A percentile compares a stretch with the other conserved stretches of the same genome.
Evolutionary conservation across 2,329 filamentous ascomycete species (phyloP).

Genomic region (Talaromyces sp.): DNA sequence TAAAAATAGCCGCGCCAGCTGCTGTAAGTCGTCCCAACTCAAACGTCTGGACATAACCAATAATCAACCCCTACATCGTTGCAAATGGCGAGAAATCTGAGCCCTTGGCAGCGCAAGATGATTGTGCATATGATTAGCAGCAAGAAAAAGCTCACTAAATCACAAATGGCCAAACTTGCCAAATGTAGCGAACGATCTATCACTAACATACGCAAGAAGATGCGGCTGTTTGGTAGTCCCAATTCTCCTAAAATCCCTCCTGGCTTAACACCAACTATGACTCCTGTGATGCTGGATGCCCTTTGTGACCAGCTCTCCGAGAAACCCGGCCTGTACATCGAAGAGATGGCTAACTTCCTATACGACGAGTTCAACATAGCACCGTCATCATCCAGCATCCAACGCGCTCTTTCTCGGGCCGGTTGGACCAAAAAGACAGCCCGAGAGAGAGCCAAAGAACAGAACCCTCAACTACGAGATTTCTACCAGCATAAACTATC

Average conservation of each 20-base stretch:
- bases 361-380: not conserved
- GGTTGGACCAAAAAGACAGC: not conserved
- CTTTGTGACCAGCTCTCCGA: not conserved
- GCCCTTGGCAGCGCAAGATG: slow-evolving; percentile 4
- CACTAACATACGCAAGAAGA: slow-evolving; percentile 1
- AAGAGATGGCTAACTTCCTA: not conserved
- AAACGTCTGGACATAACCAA: too few relatives aligned
- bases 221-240: not conserved
- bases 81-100: slow-evolving; percentile 5
- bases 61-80: too few relatives aligned
- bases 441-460: not conserved
- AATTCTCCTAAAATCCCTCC: too few relatives aligned
- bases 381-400: not conserved
- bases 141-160: not conserved
- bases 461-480: not conserved
- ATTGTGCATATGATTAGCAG: slow-evolving; percentile 8
- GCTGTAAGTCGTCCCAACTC: too few relatives aligned
- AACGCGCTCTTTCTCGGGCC: not conserved
- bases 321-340: not conserved
- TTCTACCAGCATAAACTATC: not conserved
- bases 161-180: slow-evolving; percentile 4
- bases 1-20: too few relatives aligned
- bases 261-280: too few relatives aligned
- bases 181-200: slow-evolving; percentile 3
- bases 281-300: too few relatives aligned